A percentile compares a stretch with the other conserved stretches of the same genome.
Conservation (phyloP, 2,329 filamentous ascomycete genomes). For the Apiospora sp. region DNA sequence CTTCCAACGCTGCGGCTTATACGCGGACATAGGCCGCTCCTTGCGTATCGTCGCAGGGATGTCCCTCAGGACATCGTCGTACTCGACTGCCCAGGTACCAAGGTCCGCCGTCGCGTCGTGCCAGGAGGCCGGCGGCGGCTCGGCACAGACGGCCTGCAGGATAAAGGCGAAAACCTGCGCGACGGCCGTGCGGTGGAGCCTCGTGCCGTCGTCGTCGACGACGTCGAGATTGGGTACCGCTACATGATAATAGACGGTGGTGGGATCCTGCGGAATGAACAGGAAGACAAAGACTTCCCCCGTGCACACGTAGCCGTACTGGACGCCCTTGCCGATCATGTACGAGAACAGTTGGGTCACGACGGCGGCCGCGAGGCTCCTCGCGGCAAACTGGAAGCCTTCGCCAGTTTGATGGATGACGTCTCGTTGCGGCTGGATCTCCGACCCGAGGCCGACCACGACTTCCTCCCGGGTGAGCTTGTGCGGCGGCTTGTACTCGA, state of each 20-base stretch:
- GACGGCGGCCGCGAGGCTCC: conserved; percentile 44
- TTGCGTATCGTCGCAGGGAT: conserved; percentile 30
- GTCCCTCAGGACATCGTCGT: conserved; percentile 30
- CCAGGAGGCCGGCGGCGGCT: conserved; percentile 42
- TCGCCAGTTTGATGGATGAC: conserved; percentile 44
- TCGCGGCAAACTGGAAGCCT: conserved; percentile 40
- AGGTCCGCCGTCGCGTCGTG: conserved; percentile 40
- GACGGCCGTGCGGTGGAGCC: conserved; percentile 47
- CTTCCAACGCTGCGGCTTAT: conserved; percentile 36
- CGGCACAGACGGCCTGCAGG: conserved; percentile 41
- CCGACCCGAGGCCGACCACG: conserved; percentile 41
- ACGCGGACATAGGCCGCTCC: conserved; percentile 24
- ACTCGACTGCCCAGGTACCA: conserved; percentile 44
- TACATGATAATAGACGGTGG: conserved; percentile 44
- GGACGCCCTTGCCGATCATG: conserved; percentile 46
- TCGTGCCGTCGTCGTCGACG: conserved; percentile 41
- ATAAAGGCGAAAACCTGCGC: conserved; percentile 49
- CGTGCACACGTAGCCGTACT: conserved; percentile 44
- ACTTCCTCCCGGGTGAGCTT: conserved; percentile 46
- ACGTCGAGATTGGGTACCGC: conserved; percentile 46
- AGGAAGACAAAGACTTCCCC: conserved; percentile 45
- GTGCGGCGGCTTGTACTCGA: conserved; percentile 50
- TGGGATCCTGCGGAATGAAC: conserved; percentile 43
- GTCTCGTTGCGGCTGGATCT: conserved; percentile 45
- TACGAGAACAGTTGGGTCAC: conserved; percentile 51